Evolutionary conservation across 805 yeast species (phyloP).

Genomic region (Kluyveromyces lactis): DNA sequence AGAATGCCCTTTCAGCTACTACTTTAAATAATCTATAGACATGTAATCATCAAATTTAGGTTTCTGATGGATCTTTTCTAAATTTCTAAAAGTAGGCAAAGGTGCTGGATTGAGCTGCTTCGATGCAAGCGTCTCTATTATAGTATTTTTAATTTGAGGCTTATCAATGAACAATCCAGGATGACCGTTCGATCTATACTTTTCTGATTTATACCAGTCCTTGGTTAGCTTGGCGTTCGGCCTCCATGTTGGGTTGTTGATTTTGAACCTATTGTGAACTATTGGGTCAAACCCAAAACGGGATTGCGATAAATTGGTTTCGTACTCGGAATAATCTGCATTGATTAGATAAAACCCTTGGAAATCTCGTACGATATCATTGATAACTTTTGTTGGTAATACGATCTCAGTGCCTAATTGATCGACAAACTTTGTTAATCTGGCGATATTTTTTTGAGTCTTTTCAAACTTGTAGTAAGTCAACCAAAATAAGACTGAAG

Average conservation of each 20-base stretch:
- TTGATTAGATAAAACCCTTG: conserved; percentile 29
- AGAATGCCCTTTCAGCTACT: no score
- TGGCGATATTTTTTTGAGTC: conserved; percentile 34
- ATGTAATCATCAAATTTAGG: conserved; percentile 31
- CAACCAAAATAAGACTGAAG: conserved; percentile 47
- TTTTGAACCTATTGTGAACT: conserved; percentile 21
- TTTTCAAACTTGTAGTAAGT: conserved; percentile 48
- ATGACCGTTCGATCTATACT: conserved; percentile 29
- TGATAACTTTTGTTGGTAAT: conserved; percentile 41
- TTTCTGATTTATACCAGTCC: conserved; percentile 20
- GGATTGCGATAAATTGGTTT: conserved; percentile 3
- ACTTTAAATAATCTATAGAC: conserved; percentile 3
- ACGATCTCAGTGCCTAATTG: conserved; percentile 38
- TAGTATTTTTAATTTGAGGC: conserved; percentile 37
- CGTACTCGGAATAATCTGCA: conserved; percentile 20
- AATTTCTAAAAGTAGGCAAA: conserved; percentile 53
- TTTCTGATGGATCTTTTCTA: conserved; percentile 50
- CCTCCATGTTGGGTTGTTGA: conserved; percentile 24
- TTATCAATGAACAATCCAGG: conserved; percentile 32
- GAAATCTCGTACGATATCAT: conserved; percentile 34
- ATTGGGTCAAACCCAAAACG: conserved; percentile 18
- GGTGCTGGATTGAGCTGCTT: conserved; percentile 17
- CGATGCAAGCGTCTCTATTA: conserved; percentile 12
- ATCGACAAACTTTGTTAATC: conserved; percentile 37
- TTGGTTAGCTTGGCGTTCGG: conserved; percentile 9